A percentile compares a stretch with the other conserved stretches of the same genome.
Conservation (phyloP, 768 basidiomycete species). For the Tylopilus sp. region DNA sequence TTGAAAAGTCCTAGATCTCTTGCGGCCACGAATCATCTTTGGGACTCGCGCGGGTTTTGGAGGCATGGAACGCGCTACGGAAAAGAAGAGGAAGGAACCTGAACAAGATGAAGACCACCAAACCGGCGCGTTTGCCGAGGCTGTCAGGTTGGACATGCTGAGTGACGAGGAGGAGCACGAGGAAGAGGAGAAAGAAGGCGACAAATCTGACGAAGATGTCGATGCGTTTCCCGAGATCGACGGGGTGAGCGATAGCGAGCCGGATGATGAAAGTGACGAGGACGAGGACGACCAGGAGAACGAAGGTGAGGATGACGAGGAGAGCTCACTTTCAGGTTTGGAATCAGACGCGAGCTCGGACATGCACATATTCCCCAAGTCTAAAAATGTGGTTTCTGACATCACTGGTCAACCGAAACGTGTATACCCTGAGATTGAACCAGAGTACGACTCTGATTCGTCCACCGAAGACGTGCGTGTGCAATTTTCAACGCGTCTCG, state of each 20-base stretch:
- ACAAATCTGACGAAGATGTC: constrained; percentile 49
- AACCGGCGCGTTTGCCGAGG: constrained; percentile 31
- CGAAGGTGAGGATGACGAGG: constrained; percentile 34
- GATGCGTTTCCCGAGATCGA: constrained; percentile 76
- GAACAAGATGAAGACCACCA: constrained; percentile 37
- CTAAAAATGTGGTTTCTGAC: constrained; percentile 67
- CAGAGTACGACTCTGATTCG: constrained; percentile 88
- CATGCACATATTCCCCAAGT: constrained; percentile 55
- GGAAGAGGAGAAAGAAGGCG: constrained; percentile 27
- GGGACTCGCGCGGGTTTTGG: constrained; percentile 31
- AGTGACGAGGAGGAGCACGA: too few species aligned
- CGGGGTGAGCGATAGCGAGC: constrained; percentile 41
- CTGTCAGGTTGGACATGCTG: constrained; percentile 61
- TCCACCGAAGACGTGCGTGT: constrained; percentile 83
- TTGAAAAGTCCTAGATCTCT: background rate
- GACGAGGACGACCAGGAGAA: too few species aligned
- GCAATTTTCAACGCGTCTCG: background rate
- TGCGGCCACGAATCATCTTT: background rate
- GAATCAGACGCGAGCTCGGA: constrained; percentile 40
- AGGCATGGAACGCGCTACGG: constrained; percentile 34
- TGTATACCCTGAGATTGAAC: constrained; percentile 85
- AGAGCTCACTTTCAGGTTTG: constrained; percentile 30
- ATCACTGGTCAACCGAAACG: constrained; percentile 84
- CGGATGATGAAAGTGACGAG: constrained; percentile 33
- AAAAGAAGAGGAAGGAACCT: constrained; percentile 58